A percentile compares a stretch with the other conserved stretches of the same genome.
Conservation (phyloP, 1,284 basidiomycete species). For the Coriolopsis trogii region DNA sequence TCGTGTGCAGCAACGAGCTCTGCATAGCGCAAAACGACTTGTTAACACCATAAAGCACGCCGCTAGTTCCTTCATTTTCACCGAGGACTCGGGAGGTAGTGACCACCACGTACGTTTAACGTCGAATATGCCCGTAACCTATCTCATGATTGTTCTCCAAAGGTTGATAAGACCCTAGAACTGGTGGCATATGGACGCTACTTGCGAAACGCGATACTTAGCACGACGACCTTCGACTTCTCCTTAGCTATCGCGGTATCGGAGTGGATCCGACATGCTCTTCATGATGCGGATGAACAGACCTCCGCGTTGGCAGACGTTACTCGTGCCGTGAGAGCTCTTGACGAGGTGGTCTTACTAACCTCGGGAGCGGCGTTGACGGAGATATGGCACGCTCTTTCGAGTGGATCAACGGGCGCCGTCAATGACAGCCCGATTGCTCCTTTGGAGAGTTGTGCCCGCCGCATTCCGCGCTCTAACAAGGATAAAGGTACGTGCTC, state of each 20-base stretch:
- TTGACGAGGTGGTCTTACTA: constrained; percentile 20
- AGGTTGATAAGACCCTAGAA: constrained; percentile 8
- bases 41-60: constrained; percentile 7
- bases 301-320: not conserved
- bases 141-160: not conserved
- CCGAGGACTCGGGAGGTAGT: not conserved
- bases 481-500: constrained; percentile 6
- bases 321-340: not conserved
- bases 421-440: not conserved
- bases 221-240: constrained; percentile 20
- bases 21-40: not conserved
- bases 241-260: constrained; percentile 23
- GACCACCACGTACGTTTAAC: constrained; percentile 3
- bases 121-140: not conserved
- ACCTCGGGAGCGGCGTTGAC: constrained; percentile 22
- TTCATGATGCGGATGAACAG: not conserved
- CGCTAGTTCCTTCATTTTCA: constrained; percentile 4
- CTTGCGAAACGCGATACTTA: constrained; percentile 2
- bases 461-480: not conserved
- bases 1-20: constrained; percentile 6
- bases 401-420: not conserved
- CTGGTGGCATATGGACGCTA: constrained; percentile 18
- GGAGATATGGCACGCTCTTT: constrained; percentile 23
- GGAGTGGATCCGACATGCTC: constrained; percentile 17
- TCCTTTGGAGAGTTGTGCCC: constrained; percentile 7